Conservation (phyloP, 805 yeast species). For the Cyberlindnera americana region DNA sequence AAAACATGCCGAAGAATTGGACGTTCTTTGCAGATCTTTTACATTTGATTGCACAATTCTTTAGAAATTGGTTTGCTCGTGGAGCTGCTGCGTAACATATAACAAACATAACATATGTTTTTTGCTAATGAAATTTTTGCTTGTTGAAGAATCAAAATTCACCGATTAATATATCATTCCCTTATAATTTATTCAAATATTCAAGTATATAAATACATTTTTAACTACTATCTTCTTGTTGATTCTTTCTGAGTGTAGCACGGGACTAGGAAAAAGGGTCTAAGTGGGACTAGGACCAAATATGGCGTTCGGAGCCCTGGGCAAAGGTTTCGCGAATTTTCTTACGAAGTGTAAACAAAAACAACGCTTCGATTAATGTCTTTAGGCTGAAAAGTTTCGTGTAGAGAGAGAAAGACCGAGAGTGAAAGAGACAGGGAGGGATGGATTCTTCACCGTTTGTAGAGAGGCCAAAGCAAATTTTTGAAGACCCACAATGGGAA, state of each 20-base stretch:
- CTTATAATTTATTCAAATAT: too few relatives aligned
- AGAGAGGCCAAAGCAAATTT: constrained; percentile 27
- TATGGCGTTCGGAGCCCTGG: constrained; percentile 35
- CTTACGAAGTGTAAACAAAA: too few relatives aligned
- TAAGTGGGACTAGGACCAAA: too few relatives aligned
- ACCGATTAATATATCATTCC: too few relatives aligned
- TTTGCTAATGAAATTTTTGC: background rate
- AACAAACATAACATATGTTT: too few relatives aligned
- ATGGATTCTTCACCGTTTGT: constrained; percentile 35
- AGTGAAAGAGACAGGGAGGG: constrained; percentile 1
- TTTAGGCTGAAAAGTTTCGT: too few relatives aligned
- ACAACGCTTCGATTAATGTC: too few relatives aligned
- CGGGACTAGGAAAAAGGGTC: constrained; percentile 13
- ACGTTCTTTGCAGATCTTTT: constrained; percentile 21
- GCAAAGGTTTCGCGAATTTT: too few relatives aligned
- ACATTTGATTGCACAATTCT: constrained; percentile 24
- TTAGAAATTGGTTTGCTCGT: constrained; percentile 23
- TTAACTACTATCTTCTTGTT: too few relatives aligned
- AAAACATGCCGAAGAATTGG: constrained; percentile 3
- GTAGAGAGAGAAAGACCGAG: too few relatives aligned
- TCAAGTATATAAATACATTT: background rate
- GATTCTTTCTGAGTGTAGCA: too few relatives aligned
- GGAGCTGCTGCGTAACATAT: constrained; percentile 6
- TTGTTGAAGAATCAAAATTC: too few relatives aligned
- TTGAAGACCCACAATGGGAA: constrained; percentile 15